Base-by-base conservation (phyloP, 2,329 filamentous ascomycete genomes). In the Byssochlamys sp. region DNA sequence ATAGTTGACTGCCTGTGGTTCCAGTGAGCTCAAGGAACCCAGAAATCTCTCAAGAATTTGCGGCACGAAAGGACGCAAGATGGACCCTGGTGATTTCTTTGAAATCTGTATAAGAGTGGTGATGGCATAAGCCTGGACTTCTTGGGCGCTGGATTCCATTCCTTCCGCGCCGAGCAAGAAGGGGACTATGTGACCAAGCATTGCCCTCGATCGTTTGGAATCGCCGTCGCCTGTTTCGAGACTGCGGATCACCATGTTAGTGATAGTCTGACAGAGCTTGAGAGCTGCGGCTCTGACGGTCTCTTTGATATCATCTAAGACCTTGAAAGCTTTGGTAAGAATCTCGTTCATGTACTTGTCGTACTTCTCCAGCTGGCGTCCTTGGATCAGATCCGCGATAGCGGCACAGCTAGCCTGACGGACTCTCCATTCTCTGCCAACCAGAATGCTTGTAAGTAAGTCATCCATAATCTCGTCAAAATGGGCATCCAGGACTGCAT, bases 291-390 rank as follows among this genome's bases (percentile, higher is more conserved):
- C 80, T 55, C 94, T 83, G 3, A 99, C 94, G 1, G 88, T 91
- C 6, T 87, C 88, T 71, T 99, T 99, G 71, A 97, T 95, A 71
- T 99, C 94, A 71, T 99, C 94, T 4, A 97, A 79, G 0, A 99
- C 91, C 67, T 90, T 95, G 72, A 97, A 88, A 0, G 90, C 88
- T 28, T 88, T 84, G 10, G 82, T 83, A 87, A 94, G 96, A 53
- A 97, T 90, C 24, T 90, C 83, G 56, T 86, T 82, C 54, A 97
- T 87, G 67, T 94, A 91, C 58, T 84, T 84, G 64, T 92, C 89
- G 66, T 96, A 97, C 72, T 87, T 84, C 29, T 80, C 77, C 59
- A 89, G 86, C 1, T 86, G 84, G 28, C 89, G 82, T 0, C 91
- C 91, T 63, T 94, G 89, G 6, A 97, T 82, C 1, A 99, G 80